Evolutionary conservation across 768 basidiomycete species (phyloP).

Genomic region (Lentinula guzmanii): DNA sequence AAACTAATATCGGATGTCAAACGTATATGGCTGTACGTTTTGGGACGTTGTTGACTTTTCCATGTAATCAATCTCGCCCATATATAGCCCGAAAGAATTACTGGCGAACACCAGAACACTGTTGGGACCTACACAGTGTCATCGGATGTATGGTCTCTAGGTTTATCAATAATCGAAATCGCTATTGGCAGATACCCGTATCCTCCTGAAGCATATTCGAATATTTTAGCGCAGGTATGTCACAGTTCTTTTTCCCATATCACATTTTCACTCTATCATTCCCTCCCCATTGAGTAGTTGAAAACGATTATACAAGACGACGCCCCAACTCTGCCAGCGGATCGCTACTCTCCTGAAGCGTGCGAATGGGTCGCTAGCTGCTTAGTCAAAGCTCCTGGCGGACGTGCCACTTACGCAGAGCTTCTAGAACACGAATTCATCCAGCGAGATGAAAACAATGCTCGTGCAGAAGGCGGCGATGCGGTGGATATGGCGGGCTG

Average conservation of each 20-base stretch:
- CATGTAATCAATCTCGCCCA: neutral
- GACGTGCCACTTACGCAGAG: slow-evolving; percentile 77
- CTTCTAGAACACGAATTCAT: slow-evolving; percentile 35
- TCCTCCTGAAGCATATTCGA: slow-evolving; percentile 94
- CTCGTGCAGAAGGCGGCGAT: slow-evolving; percentile 52
- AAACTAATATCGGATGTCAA: slow-evolving; percentile 98
- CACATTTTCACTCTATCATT: neutral
- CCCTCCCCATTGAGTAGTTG: slow-evolving; percentile 14
- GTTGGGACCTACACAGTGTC: slow-evolving; percentile 91
- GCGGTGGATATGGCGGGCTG: slow-evolving; percentile 80
- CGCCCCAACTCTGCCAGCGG: slow-evolving; percentile 78
- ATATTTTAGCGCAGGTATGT: slow-evolving; percentile 86
- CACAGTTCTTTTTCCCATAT: neutral
- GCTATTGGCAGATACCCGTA: slow-evolving; percentile 90
- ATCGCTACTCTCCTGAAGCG: slow-evolving; percentile 60
- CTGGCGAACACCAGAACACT: slow-evolving; percentile 85
- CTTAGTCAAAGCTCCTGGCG: slow-evolving; percentile 73
- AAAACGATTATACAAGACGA: slow-evolving; percentile 97
- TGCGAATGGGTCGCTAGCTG: slow-evolving; percentile 80
- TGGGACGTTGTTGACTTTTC: neutral
- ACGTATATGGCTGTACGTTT: slow-evolving; percentile 92
- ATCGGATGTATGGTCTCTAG: slow-evolving; percentile 97
- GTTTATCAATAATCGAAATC: slow-evolving; percentile 90
- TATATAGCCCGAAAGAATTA: slow-evolving; percentile 86
- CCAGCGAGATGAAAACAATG: slow-evolving; percentile 61